Base-by-base conservation (phyloP, 352 stramenopile genomes). In the Globisporangium solare region DNA sequence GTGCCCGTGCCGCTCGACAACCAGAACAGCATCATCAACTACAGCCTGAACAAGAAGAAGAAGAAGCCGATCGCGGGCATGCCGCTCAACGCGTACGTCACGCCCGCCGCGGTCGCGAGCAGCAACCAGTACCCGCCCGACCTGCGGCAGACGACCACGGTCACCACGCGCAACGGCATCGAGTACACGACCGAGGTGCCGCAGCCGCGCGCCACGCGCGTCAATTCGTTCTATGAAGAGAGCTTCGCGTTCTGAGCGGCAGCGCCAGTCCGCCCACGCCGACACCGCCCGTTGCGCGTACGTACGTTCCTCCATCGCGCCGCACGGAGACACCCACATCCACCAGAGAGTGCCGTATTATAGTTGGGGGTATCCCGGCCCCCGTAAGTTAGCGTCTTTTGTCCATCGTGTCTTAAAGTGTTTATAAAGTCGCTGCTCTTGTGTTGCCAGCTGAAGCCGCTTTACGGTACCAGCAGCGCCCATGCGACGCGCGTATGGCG, bases 31-130 rank as follows among this genome's bases (percentile, higher is more conserved):
- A 79, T 85, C 49, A 77, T 85, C 58, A 60, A 58, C 7, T 85
- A 85, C 54, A 83, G 61, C 51, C 60, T 83, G 46, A 82, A 83
- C 55, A 80, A 79, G 66, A 71, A 71, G 61, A 83, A 83, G 61
- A 75, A 83, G 63, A 77, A 77, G 56, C 64, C 66, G 57, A 58
- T 84, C 40, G 69, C 62, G 39, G 71, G 68, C 1, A 77, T 74
- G 41, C 71, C 74, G 22, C 51, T 76, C 21, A 64, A 60, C 17
- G 62, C 67, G 4, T 66, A 43, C 39, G 39, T 43, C 7, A 43
- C 39, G 13, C 39, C 39, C 2, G 17, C 39, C 39, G 17, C 7
- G 17, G 39, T 43, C 3, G 11, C 24, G 24, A 52, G 17, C 2
- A 52, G 54, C 37, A 58, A 42, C 42, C 8, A 50, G 40, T 45